phyloP scores from a whole-genome alignment of 257 asterid genomes.

The Mitragyna speciosa region DNA sequence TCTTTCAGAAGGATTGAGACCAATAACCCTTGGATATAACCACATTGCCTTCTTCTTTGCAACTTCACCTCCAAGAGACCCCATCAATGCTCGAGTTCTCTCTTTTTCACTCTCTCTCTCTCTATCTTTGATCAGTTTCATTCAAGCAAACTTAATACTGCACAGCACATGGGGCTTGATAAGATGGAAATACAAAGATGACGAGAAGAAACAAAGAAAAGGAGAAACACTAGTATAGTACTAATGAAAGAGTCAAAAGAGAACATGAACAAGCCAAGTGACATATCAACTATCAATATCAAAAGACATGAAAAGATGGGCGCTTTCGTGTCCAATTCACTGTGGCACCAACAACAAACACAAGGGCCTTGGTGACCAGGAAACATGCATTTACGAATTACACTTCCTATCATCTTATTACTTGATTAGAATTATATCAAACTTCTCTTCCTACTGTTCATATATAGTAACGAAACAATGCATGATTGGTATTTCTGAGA shows the following conservation, averaged over 20 bases:
- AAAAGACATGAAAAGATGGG: conserved; percentile 99
- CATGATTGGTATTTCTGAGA: too few species aligned
- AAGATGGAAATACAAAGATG: conserved; percentile 9
- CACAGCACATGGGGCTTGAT: conserved; percentile 10
- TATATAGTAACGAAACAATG: neutral
- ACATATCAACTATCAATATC: conserved; percentile 90
- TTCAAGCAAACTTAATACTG: neutral
- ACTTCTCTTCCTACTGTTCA: neutral
- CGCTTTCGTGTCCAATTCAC: conserved; percentile 91
- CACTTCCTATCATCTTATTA: conserved; percentile 2
- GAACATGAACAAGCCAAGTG: conserved; percentile 70
- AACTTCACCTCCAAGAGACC: conserved; percentile 53
- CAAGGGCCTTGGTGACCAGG: conserved; percentile 17
- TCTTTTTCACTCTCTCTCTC: neutral
- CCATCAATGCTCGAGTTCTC: conserved; percentile 32
- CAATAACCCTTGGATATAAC: conserved; percentile 68
- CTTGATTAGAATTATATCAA: neutral
- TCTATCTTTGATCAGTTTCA: conserved; percentile 2
- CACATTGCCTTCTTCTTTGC: conserved; percentile 67
- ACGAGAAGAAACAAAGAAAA: conserved; percentile 21
- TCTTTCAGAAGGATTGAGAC: conserved; percentile 83
- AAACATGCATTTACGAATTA: conserved; percentile 22
- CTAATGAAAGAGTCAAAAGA: conserved; percentile 45
- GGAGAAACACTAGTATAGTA: neutral
- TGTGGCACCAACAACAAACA: conserved; percentile 59